phyloP scores from a whole-genome alignment of 768 basidiomycete species.

The Agaricus sinodeliciosus region DNA sequence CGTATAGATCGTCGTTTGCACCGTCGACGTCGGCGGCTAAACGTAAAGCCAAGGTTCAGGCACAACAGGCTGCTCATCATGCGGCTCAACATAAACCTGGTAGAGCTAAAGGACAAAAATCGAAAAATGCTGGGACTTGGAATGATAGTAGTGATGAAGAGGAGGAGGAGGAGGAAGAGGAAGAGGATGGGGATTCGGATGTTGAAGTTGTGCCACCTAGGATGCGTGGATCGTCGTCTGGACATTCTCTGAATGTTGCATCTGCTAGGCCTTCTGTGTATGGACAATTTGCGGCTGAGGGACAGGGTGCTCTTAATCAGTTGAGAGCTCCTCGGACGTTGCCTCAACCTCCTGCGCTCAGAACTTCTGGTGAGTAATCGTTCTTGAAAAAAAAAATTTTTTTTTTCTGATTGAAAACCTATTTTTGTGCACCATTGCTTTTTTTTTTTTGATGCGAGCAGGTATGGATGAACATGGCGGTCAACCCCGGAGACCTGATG shows the following conservation, averaged over 20 bases:
- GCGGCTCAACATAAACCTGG: slow-evolving; percentile 75
- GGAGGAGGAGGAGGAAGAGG: slow-evolving; percentile 66
- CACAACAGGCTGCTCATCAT: slow-evolving; percentile 75
- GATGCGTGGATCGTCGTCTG: slow-evolving; percentile 8
- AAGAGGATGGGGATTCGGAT: slow-evolving; percentile 68
- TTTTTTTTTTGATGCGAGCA: slow-evolving; percentile 14
- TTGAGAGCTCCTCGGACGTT: slow-evolving; percentile 54
- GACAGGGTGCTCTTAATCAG: slow-evolving; percentile 35
- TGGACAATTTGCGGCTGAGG: slow-evolving; percentile 19
- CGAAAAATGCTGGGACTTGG: slow-evolving; percentile 47
- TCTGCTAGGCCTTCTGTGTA: slow-evolving; percentile 14
- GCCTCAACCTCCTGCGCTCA: slow-evolving; percentile 54
- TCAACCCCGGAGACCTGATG: slow-evolving; percentile 40
- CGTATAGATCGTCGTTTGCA: slow-evolving; percentile 83
- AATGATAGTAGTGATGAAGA: slow-evolving; percentile 77
- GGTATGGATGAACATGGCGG: slow-evolving; percentile 39
- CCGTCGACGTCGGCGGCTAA: slow-evolving; percentile 79
- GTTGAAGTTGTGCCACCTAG: slow-evolving; percentile 26
- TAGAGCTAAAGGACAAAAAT: slow-evolving; percentile 54
- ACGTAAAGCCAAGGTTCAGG: slow-evolving; percentile 77
- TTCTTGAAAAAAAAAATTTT: background rate
- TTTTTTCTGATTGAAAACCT: background rate
- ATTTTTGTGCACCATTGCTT: background rate
- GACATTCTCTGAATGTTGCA: slow-evolving; percentile 3
- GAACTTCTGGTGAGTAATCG: slow-evolving; percentile 31